Conservation (phyloP, 208 protist genomes). For the Kentomonas sorsogonicus region DNA sequence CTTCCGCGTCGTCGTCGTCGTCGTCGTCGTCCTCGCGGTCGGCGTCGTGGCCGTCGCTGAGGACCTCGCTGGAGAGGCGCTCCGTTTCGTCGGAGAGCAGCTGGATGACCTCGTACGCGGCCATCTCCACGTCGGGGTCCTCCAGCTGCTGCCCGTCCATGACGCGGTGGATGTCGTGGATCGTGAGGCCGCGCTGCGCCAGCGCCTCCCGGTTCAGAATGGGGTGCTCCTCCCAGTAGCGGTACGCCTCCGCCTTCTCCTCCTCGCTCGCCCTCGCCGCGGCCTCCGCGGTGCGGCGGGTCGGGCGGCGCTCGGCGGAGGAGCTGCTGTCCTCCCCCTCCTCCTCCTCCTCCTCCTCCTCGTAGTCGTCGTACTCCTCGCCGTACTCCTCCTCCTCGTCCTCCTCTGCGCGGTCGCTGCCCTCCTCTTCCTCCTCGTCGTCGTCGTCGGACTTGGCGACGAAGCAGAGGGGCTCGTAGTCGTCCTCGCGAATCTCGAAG, state of each 20-base stretch:
- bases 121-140: conserved; percentile 35
- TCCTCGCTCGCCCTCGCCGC: no score
- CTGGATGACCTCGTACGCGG: conserved; percentile 71
- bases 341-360: neutral
- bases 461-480: conserved; percentile 79
- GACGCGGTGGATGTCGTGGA: conserved; percentile 63
- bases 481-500: conserved; percentile 81
- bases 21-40: conserved; percentile 41
- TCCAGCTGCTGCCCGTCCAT: conserved; percentile 55
- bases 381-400: conserved; percentile 51
- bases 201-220: conserved; percentile 61
- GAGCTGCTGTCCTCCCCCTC: no score
- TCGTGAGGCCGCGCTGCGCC: conserved; percentile 56
- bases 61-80: conserved; percentile 25
- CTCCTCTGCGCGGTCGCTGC: conserved; percentile 22
- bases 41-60: conserved; percentile 40
- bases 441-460: conserved; percentile 31
- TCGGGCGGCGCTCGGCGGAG: neutral
- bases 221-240: conserved; percentile 46
- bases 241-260: conserved; percentile 16
- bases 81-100: conserved; percentile 67
- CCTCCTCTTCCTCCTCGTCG: conserved; percentile 25
- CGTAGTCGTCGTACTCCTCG: conserved; percentile 36
- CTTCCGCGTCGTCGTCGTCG: conserved; percentile 13
- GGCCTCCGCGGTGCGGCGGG: conserved; percentile 14